phyloP scores from a whole-genome alignment of 164 flowering plant species.

The Malania oleifera region DNA sequence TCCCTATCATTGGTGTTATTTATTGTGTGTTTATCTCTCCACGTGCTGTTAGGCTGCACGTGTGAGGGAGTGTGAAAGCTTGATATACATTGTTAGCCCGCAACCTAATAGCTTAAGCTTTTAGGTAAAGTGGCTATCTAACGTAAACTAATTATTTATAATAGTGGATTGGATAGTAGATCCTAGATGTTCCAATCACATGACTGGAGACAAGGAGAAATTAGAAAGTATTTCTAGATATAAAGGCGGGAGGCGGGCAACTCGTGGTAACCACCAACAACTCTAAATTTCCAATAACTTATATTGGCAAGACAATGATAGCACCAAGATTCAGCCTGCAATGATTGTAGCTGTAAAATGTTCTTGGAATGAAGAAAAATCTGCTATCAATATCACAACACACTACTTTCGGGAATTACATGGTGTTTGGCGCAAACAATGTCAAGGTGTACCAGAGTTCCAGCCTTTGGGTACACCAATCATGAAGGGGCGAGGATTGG shows the following conservation, averaged over 20 bases:
- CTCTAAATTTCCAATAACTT: slow-evolving; percentile 11
- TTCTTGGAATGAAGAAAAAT: slow-evolving; percentile 15
- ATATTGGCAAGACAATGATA: slow-evolving; percentile 2
- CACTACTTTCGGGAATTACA: slow-evolving; percentile 11
- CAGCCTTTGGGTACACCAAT: slow-evolving; percentile 2
- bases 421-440: slow-evolving; percentile 13
- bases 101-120: too few species aligned
- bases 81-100: too few species aligned
- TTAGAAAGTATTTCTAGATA: neutral
- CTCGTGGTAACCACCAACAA: slow-evolving; percentile 11
- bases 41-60: too few species aligned
- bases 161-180: slow-evolving; percentile 18
- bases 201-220: slow-evolving; percentile 11
- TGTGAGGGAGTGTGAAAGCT: too few species aligned
- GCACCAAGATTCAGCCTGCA: neutral
- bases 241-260: slow-evolving; percentile 11
- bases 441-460: slow-evolving; percentile 5
- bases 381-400: slow-evolving; percentile 14
- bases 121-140: too few species aligned
- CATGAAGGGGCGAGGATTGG: slow-evolving; percentile 7
- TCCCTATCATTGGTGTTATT: too few species aligned
- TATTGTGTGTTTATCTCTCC: too few species aligned
- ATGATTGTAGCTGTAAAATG: neutral
- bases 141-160: too few species aligned
- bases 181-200: slow-evolving; percentile 14